Conservation (phyloP, 2,329 filamentous ascomycete species). For the Colletotrichum sp. region DNA sequence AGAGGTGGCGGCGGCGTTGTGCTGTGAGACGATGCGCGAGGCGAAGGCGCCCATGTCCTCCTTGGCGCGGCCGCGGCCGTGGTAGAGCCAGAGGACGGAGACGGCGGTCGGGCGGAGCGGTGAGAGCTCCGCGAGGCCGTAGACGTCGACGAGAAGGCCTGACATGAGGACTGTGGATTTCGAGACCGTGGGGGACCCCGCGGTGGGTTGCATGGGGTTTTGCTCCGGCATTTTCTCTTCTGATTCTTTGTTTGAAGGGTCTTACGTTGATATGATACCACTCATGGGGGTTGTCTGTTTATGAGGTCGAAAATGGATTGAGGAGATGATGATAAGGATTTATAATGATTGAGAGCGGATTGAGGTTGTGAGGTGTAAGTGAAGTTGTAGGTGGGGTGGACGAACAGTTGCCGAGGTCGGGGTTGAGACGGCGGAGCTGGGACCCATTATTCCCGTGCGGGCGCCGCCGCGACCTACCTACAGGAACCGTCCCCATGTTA, state of each 20-base stretch:
- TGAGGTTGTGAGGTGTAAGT: background rate
- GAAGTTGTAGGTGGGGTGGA: background rate
- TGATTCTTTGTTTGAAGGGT: background rate
- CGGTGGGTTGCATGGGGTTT: conserved; percentile 30
- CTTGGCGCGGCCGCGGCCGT: conserved; percentile 75
- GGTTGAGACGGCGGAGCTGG: background rate
- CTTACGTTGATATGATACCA: background rate
- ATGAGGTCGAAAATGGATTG: background rate
- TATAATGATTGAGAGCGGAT: background rate
- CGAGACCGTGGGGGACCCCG: conserved; percentile 58
- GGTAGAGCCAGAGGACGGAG: conserved; percentile 89
- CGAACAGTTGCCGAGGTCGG: background rate
- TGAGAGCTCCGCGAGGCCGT: conserved; percentile 77
- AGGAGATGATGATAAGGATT: background rate
- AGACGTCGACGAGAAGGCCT: conserved; percentile 79
- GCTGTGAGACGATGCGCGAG: conserved; percentile 64
- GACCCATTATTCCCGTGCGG: background rate
- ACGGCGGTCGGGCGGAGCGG: conserved; percentile 53
- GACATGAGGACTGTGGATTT: conserved; percentile 72
- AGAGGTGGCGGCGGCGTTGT: background rate
- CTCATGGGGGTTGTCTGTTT: background rate
- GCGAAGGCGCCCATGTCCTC: conserved; percentile 80
- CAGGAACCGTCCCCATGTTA: background rate
- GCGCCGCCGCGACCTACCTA: background rate
- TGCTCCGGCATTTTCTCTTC: conserved; percentile 23